Percentiles rank a stretch among this genome's conserved stretches.
These are phyloP conservation scores for Colletotrichum siamense DNA, from an alignment of 2,329 filamentous ascomycete species.

Conservation along the genomic window DNA sequence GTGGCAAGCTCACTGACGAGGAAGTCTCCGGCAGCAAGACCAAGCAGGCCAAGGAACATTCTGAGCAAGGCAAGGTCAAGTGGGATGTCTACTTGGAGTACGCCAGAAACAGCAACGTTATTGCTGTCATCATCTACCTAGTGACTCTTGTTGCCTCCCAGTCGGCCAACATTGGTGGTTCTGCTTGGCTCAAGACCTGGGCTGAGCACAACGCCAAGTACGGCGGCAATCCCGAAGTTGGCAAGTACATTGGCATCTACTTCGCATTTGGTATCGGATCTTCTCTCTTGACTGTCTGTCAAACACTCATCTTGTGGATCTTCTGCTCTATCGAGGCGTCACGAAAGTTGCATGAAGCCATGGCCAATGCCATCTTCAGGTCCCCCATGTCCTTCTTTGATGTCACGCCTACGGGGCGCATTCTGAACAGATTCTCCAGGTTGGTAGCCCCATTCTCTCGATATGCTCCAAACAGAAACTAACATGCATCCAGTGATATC, in stretches of 20 bases:
- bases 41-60: constrained; percentile 85
- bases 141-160: constrained; percentile 80
- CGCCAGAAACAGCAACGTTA: constrained; percentile 89
- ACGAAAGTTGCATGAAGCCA: constrained; percentile 93
- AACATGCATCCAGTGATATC: constrained; percentile 61
- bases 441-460: constrained; percentile 45
- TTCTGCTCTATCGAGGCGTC: constrained; percentile 99
- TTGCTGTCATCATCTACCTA: constrained; percentile 83
- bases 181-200: constrained; percentile 94
- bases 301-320: constrained; percentile 97
- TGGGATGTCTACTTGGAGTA: constrained; percentile 96
- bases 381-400: constrained; percentile 99
- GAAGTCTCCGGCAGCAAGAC: constrained; percentile 78
- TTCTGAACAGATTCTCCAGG: constrained; percentile 96
- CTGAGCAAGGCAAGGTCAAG: constrained; percentile 96
- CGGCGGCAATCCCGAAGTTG: constrained; percentile 76
- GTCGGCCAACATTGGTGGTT: constrained; percentile 81
- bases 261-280: constrained; percentile 92
- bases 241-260: constrained; percentile 93
- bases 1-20: constrained; percentile 85
- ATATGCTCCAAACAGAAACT: background rate
- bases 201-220: constrained; percentile 76
- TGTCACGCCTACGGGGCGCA: constrained; percentile 93
- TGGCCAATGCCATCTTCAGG: constrained; percentile 97
- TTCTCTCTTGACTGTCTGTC: constrained; percentile 82